Percentiles rank a stretch among this genome's conserved stretches.
phyloP scores from a whole-genome alignment of 306 rosid species.

The Fagus crenata region DNA sequence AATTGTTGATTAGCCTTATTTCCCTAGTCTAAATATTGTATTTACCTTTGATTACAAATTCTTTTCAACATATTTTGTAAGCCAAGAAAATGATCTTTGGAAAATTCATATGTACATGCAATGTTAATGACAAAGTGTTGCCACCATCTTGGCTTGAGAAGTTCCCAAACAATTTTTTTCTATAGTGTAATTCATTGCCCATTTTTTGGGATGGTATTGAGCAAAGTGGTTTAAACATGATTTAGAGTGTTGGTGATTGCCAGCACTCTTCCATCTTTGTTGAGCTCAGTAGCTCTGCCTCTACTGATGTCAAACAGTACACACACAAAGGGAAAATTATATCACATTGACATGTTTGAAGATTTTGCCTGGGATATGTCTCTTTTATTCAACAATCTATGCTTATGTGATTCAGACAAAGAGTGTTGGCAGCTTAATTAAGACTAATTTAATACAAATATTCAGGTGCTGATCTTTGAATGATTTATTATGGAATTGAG shows the following conservation, averaged over 20 bases:
- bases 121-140: not conserved
- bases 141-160: not conserved
- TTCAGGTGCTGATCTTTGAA: not conserved
- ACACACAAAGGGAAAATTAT: not conserved
- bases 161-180: not conserved
- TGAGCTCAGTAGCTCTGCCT: not conserved
- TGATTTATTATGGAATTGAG: not conserved
- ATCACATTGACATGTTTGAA: not conserved
- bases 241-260: not conserved
- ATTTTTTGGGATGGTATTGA: not conserved
- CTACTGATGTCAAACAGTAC: not conserved
- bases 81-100: too few relatives aligned
- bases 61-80: too few relatives aligned
- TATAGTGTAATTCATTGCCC: not conserved
- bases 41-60: too few relatives aligned
- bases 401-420: not conserved
- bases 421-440: not conserved
- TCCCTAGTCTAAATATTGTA: too few relatives aligned
- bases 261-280: not conserved
- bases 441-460: not conserved
- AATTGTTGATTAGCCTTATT: too few relatives aligned
- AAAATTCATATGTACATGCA: not conserved
- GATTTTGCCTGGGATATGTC: not conserved
- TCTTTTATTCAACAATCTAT: not conserved
- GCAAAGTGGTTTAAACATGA: not conserved